A percentile compares a stretch with the other conserved stretches of the same genome.
Conservation (phyloP, 2,329 filamentous ascomycete genomes). For the Ophiostoma tasmaniense region DNA sequence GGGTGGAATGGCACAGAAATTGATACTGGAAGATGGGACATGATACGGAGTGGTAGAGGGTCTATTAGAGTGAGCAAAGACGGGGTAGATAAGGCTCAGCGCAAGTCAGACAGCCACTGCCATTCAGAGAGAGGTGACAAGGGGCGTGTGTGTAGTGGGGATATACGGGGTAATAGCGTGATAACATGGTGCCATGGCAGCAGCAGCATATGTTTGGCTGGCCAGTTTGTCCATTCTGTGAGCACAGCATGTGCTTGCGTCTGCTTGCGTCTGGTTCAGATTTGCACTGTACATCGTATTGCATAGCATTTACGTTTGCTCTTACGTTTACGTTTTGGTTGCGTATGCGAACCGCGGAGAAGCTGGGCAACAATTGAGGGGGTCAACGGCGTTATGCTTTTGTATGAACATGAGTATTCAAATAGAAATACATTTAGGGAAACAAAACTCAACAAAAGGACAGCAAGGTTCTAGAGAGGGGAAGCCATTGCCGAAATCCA, state of each 20-base stretch:
- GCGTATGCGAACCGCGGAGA: not conserved
- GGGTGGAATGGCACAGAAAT: not conserved
- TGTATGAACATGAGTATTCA: not conserved
- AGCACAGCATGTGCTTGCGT: not conserved
- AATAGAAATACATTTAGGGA: not conserved
- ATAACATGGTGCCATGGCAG: slow-evolving; percentile 9
- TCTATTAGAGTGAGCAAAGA: not conserved
- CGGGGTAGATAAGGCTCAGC: not conserved
- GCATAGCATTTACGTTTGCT: not conserved
- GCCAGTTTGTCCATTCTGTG: not conserved
- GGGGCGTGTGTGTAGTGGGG: slow-evolving; percentile 4
- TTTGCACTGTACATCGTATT: not conserved
- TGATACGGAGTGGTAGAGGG: not conserved
- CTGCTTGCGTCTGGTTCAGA: not conserved
- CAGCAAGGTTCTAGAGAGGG: not conserved
- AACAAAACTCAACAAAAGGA: not conserved
- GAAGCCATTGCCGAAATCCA: not conserved
- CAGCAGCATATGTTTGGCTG: not conserved
- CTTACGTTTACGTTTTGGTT: not conserved
- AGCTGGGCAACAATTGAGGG: not conserved
- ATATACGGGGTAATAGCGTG: slow-evolving; percentile 15
- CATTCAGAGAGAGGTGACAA: not conserved
- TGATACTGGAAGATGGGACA: not conserved
- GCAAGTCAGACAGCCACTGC: not conserved
- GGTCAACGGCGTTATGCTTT: not conserved